A percentile compares a stretch with the other conserved stretches of the same genome.
Conservation (phyloP, 1,284 basidiomycete genomes). For the Termitomyces sp. region DNA sequence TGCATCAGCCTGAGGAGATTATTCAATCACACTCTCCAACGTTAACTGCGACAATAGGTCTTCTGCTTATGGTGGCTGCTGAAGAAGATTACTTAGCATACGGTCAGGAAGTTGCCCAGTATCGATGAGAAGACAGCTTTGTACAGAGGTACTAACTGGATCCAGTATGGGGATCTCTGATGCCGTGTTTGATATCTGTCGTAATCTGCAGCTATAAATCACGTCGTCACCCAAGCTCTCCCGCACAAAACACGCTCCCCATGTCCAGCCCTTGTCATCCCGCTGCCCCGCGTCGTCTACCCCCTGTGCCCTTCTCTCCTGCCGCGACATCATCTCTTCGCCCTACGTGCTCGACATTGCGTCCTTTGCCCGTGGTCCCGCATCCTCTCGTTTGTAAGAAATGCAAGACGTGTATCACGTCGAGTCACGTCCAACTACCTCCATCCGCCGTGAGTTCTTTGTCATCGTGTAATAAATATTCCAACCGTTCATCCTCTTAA, state of each 20-base stretch:
- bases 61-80: not conserved
- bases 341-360: constrained; percentile 17
- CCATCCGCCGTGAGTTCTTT: constrained; percentile 32
- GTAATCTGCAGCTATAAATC: constrained; percentile 9
- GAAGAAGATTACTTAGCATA: not conserved
- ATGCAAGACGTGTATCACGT: constrained; percentile 40
- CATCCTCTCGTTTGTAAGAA: constrained; percentile 37
- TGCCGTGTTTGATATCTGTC: constrained; percentile 8
- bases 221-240: not conserved
- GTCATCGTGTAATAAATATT: not conserved
- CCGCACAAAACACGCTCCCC: constrained; percentile 11
- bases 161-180: not conserved
- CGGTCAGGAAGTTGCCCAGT: not conserved
- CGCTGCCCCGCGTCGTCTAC: constrained; percentile 25
- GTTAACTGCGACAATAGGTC: too few relatives aligned
- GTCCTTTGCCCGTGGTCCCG: constrained; percentile 32
- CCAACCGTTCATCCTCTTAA: not conserved
- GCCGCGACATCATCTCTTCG: constrained; percentile 15
- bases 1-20: too few relatives aligned
- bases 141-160: not conserved
- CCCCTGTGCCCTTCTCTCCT: constrained; percentile 20
- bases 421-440: constrained; percentile 35
- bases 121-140: not conserved
- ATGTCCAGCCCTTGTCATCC: constrained; percentile 10
- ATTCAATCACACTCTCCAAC: too few relatives aligned